Conservation (phyloP, 495 filamentous ascomycete genomes). For the Parachaetomium inaequale region DNA sequence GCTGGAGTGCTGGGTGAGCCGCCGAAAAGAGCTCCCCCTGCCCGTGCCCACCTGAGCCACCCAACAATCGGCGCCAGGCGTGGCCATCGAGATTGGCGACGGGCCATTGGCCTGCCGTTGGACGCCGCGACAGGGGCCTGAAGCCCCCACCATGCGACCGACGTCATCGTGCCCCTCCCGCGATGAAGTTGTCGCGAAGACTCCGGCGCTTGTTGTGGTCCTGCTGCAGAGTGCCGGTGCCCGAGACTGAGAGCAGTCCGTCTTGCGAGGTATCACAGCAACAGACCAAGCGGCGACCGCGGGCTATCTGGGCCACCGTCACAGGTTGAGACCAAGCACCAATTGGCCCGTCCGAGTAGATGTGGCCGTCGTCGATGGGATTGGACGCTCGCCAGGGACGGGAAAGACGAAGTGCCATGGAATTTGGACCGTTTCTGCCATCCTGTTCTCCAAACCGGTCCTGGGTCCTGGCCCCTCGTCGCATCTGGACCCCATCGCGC, state of each 20-base stretch:
- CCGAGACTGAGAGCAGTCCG: too few species aligned
- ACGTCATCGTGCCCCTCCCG: conserved; percentile 25
- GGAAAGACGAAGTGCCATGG: conserved; percentile 34
- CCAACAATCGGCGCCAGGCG: too few species aligned
- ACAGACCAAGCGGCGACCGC: neutral
- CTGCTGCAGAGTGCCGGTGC: too few species aligned
- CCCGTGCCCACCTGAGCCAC: too few species aligned
- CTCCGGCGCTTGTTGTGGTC: conserved; percentile 3
- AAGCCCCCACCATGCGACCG: conserved; percentile 23
- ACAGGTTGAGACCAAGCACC: neutral
- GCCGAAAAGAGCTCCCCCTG: too few species aligned
- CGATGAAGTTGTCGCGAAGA: neutral
- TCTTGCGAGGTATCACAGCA: too few species aligned
- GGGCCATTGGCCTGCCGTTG: conserved; percentile 11
- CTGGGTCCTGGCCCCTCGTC: conserved; percentile 28
- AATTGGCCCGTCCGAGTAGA: neutral
- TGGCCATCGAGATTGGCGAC: neutral
- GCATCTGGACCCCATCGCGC: conserved; percentile 13
- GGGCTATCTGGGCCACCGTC: neutral
- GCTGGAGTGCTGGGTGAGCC: neutral
- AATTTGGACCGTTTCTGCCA: conserved; percentile 29
- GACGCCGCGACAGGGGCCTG: conserved; percentile 17
- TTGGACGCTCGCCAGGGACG: conserved; percentile 12
- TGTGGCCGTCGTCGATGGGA: neutral
- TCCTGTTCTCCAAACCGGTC: conserved; percentile 27